phyloP scores from a whole-genome alignment of 192 early-diverging fungal species.

The Coemansia sp. region DNA sequence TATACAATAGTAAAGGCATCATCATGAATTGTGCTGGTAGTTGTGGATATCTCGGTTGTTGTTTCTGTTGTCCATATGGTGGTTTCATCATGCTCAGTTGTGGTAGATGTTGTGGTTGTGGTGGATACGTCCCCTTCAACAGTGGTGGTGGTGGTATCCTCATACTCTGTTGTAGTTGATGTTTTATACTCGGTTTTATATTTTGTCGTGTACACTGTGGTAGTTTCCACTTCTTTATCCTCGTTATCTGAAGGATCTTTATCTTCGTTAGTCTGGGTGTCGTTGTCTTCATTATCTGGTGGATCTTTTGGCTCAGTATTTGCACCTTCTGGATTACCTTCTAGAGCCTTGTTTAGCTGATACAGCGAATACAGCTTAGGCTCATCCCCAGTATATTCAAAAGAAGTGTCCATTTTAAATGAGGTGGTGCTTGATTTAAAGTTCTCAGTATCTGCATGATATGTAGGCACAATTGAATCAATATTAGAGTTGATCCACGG shows the following conservation, averaged over 20 bases:
- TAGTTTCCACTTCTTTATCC: not conserved
- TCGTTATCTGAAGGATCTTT: too few species aligned
- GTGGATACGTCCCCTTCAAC: not conserved
- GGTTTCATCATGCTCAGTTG: constrained; percentile 1
- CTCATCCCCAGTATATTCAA: constrained; percentile 4
- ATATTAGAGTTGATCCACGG: constrained; percentile 13
- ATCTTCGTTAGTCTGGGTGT: too few species aligned
- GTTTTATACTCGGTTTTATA: constrained; percentile 3
- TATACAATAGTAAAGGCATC: constrained; percentile 3
- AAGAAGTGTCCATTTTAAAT: not conserved
- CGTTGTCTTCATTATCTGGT: too few species aligned
- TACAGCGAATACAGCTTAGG: constrained; percentile 1
- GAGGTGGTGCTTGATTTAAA: not conserved
- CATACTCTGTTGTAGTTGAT: too few species aligned
- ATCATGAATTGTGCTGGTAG: not conserved
- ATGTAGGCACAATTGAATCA: not conserved
- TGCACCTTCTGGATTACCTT: not conserved
- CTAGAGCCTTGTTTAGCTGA: not conserved
- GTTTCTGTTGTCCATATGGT: not conserved
- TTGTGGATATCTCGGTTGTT: not conserved
- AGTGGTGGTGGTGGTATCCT: not conserved
- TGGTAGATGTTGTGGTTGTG: not conserved
- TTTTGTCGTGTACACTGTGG: not conserved
- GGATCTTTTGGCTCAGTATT: too few species aligned
- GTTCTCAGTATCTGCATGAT: not conserved